Conservation (phyloP, 495 filamentous ascomycete species). For the Evernia prunastri region DNA sequence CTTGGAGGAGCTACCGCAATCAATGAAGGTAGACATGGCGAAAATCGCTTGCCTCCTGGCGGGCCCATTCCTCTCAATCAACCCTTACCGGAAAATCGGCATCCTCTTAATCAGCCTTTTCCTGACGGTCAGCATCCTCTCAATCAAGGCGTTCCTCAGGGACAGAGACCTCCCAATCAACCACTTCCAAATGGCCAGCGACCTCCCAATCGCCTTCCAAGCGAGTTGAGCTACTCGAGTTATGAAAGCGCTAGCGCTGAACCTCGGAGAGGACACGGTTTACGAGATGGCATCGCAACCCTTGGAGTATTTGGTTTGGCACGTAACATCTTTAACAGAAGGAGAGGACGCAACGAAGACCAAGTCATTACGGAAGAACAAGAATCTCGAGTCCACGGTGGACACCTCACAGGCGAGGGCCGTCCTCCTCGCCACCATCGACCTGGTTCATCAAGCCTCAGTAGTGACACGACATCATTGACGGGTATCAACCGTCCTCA, state of each 20-base stretch:
- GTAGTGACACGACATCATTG: conserved; percentile 42
- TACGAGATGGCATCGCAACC: conserved; percentile 59
- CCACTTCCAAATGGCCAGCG: conserved; percentile 13
- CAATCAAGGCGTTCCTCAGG: conserved; percentile 31
- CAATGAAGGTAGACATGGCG: conserved; percentile 13
- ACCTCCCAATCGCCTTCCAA: conserved; percentile 13
- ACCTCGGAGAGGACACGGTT: conserved; percentile 40
- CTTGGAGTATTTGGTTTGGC: conserved; percentile 59
- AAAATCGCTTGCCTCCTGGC: conserved; percentile 26
- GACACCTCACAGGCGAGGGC: conserved; percentile 54
- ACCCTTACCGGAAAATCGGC: conserved; percentile 13
- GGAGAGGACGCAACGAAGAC: conserved; percentile 56
- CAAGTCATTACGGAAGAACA: conserved; percentile 59
- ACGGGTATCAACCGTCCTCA: conserved; percentile 33
- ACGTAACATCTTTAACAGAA: conserved; percentile 58
- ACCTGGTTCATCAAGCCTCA: conserved; percentile 40
- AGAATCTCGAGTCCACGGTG: conserved; percentile 47
- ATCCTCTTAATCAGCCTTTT: conserved; percentile 8
- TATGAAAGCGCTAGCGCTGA: conserved; percentile 40
- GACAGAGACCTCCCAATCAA: conserved; percentile 40
- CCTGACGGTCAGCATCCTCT: conserved; percentile 13
- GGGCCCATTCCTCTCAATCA: conserved; percentile 39
- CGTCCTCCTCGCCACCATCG: conserved; percentile 49
- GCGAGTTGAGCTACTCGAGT: conserved; percentile 32
- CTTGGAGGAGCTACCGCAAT: conserved; percentile 25